phyloP scores from a whole-genome alignment of 2,329 filamentous ascomycete genomes.

The Xylariaceae sp. region DNA sequence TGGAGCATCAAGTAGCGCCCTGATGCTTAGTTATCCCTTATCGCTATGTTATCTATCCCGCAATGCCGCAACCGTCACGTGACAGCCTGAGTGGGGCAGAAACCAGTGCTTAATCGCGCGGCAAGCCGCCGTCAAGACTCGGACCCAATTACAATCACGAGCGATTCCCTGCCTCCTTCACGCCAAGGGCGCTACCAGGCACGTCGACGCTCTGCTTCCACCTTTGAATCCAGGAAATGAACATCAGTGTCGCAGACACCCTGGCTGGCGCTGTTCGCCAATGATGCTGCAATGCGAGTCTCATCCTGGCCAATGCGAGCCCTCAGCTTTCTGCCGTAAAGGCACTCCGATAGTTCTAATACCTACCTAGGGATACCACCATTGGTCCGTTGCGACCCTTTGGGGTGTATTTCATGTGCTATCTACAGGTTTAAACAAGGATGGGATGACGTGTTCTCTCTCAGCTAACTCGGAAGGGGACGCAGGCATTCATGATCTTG shows the following conservation, averaged over 20 bases:
- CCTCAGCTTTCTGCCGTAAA: neutral
- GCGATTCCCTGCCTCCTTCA: slow-evolving; percentile 1
- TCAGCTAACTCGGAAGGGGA: neutral
- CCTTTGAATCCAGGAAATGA: slow-evolving; percentile 20
- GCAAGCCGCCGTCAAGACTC: neutral
- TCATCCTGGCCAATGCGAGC: slow-evolving; percentile 1
- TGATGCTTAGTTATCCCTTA: too few species aligned
- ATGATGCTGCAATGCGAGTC: neutral
- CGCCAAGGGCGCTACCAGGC: slow-evolving; percentile 17
- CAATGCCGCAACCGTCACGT: too few species aligned
- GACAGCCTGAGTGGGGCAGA: too few species aligned
- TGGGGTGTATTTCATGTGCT: too few species aligned
- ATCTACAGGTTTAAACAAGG: too few species aligned
- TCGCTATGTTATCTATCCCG: too few species aligned
- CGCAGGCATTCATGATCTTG: neutral
- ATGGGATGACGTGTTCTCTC: neutral
- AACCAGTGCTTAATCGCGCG: too few species aligned
- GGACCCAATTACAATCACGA: slow-evolving; percentile 10
- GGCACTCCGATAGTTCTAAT: too few species aligned
- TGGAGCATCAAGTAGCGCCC: too few species aligned
- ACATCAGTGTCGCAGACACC: slow-evolving; percentile 20
- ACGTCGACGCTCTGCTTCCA: slow-evolving; percentile 6
- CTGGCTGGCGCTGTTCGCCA: slow-evolving; percentile 1
- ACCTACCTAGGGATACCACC: too few species aligned
- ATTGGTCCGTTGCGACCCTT: too few species aligned